phyloP scores from a whole-genome alignment of 2,329 filamentous ascomycete genomes.

The Hortaea sp. region DNA sequence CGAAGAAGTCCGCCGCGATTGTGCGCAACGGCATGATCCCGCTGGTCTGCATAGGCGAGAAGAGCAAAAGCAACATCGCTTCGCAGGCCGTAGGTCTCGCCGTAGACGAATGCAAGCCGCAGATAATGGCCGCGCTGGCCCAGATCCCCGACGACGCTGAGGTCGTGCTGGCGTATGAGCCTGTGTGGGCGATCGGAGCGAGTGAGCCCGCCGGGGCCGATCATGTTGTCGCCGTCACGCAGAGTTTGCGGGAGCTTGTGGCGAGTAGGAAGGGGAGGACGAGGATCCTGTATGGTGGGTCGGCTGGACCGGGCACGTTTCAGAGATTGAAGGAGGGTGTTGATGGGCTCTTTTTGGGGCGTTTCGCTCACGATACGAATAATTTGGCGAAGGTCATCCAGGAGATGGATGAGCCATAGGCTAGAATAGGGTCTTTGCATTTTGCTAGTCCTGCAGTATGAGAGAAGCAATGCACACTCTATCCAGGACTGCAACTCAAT shows the following conservation, averaged over 20 bases:
- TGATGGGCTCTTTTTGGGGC: constrained; percentile 70
- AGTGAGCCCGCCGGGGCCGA: constrained; percentile 59
- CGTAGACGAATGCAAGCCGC: constrained; percentile 54
- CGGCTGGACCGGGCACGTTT: constrained; percentile 71
- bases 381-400: constrained; percentile 61
- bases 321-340: constrained; percentile 55
- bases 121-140: constrained; percentile 55
- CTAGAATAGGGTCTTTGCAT: too few species aligned
- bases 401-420: constrained; percentile 44
- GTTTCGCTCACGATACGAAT: constrained; percentile 69
- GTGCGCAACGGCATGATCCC: constrained; percentile 62
- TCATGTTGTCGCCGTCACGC: constrained; percentile 62
- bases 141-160: constrained; percentile 53
- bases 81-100: constrained; percentile 47
- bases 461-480: too few species aligned
- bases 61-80: constrained; percentile 35
- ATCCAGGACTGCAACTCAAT: too few species aligned
- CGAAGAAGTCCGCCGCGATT: constrained; percentile 59
- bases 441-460: too few species aligned
- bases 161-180: constrained; percentile 74
- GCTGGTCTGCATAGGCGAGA: constrained; percentile 72
- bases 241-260: constrained; percentile 50
- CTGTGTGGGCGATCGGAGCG: constrained; percentile 80
- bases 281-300: constrained; percentile 72
- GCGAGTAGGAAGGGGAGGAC: constrained; percentile 45